Evolutionary conservation across 140 eudicot species (phyloP).

Genomic region (Bidens hawaiensis): DNA sequence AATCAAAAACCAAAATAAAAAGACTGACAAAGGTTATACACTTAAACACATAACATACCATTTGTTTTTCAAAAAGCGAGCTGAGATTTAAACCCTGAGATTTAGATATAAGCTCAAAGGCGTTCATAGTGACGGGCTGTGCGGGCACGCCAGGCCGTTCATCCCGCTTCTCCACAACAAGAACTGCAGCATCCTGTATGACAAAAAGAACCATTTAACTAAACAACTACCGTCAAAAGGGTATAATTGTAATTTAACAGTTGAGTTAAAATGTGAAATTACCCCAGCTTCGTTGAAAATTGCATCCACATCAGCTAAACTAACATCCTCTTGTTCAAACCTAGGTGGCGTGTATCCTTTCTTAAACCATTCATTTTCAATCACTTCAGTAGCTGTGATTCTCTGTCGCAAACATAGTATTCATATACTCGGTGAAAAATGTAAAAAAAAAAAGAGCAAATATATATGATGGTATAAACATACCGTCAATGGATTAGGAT

Average conservation of each 20-base stretch:
- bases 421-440: background rate
- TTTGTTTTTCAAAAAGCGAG: slow-evolving; percentile 84
- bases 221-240: background rate
- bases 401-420: slow-evolving; percentile 44
- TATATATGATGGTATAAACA: background rate
- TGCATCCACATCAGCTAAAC: slow-evolving; percentile 81
- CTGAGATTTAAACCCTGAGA: slow-evolving; percentile 96
- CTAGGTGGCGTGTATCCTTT: slow-evolving; percentile 83
- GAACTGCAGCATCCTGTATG: slow-evolving; percentile 49
- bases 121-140: slow-evolving; percentile 83
- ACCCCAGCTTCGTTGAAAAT: slow-evolving; percentile 69
- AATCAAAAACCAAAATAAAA: background rate
- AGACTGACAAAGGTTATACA: background rate
- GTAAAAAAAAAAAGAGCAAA: background rate
- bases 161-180: slow-evolving; percentile 86
- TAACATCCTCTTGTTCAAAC: slow-evolving; percentile 77
- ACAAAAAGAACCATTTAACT: background rate
- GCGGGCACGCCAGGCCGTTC: slow-evolving; percentile 51
- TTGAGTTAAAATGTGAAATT: slow-evolving; percentile 11
- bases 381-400: slow-evolving; percentile 66
- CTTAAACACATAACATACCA: too few species aligned
- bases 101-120: slow-evolving; percentile 94
- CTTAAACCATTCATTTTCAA: slow-evolving; percentile 96
- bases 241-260: background rate
- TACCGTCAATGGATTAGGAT: slow-evolving; percentile 89